Evolutionary conservation across 805 yeast genomes (phyloP), one percentile per base, ranked within the genome.

Genomic region (Starmera caribaea): DNA sequence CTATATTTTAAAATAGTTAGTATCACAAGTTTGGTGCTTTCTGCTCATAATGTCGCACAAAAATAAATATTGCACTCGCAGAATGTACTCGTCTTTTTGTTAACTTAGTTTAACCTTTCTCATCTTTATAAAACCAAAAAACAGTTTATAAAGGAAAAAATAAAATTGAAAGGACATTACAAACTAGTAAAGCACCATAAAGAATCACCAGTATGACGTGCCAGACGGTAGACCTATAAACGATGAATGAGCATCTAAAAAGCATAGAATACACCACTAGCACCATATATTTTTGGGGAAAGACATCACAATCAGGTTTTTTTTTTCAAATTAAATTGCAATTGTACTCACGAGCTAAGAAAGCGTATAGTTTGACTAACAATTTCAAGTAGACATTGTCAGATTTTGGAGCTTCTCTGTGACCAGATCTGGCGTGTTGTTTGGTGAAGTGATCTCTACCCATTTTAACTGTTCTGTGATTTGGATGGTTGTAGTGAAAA

Each of bases 391-490:
- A 92, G 75, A 89, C 96, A 70, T 92, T 92, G 76, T 92, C 96
- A 57, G 97, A 90, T 80, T 87, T 87, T 76, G 98, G 99, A 73
- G 97, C 97, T 68, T 82, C 74, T 77, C 99, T 88, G 87, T 87
- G 95, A 73, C 95, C 81, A 59, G 81, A 74, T 75, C 88, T 86
- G 67, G 76, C 79, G 82, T 92, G 99, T 76, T 87, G 97, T 74
- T 90, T 92, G 69, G 79, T 69, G 73, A 82, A 77, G 78, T 86
- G 95, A 78, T 92, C 97, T 75, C 81, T 86, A 81, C 96, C 97
- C 97, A 89, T 89, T 64, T 61, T 71, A 38, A 44, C 38, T 45
- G 28, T 26, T 28, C 30, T 15, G 8, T 17, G 9, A 12, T 31
- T 16, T 15, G 30, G 39, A 32, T 29, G 31, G 16, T 21, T 3